A percentile compares a stretch with the other conserved stretches of the same genome.
These are phyloP conservation scores for Haematococcus sp. DNA, from an alignment of 139 green algal genomes.

Conservation along the genomic window DNA sequence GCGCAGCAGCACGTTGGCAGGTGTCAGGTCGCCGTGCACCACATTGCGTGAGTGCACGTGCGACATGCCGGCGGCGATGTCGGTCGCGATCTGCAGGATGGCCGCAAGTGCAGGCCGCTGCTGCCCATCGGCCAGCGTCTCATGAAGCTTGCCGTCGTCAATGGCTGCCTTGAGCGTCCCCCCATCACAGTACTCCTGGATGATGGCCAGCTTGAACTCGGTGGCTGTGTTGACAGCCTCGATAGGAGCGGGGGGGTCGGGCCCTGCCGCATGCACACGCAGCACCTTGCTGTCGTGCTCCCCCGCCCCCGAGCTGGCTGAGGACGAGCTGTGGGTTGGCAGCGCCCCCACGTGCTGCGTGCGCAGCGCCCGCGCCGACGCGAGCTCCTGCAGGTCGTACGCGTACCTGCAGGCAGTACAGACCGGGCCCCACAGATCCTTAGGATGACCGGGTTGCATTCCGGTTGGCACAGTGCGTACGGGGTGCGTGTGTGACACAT, in stretches of 20 bases:
- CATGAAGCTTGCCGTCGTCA: not conserved
- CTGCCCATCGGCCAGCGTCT: too few relatives aligned
- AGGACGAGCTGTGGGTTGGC: not conserved
- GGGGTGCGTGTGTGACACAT: too few relatives aligned
- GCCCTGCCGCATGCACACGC: not conserved
- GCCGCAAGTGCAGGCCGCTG: too few relatives aligned
- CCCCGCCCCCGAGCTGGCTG: not conserved
- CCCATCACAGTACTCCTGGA: conserved; percentile 26
- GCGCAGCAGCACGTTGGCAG: conserved; percentile 35
- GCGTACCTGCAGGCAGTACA: not conserved
- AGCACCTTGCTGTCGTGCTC: not conserved
- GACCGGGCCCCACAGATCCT: too few relatives aligned
- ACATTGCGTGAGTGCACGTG: not conserved
- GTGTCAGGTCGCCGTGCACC: conserved; percentile 20
- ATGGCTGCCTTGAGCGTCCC: conserved; percentile 6
- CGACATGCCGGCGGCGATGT: not conserved
- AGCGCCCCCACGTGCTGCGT: not conserved
- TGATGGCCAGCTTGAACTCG: conserved; percentile 11
- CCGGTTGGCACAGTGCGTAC: too few relatives aligned
- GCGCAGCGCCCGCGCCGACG: not conserved
- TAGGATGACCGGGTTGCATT: too few relatives aligned
- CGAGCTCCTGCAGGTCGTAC: conserved; percentile 10
- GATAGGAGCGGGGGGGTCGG: not conserved
- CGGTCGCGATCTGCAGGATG: not conserved
- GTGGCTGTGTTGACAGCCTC: not conserved